These are phyloP conservation scores for Talaromyces sp. DNA, from an alignment of 2,329 filamentous ascomycete species.

Conservation along the genomic window DNA sequence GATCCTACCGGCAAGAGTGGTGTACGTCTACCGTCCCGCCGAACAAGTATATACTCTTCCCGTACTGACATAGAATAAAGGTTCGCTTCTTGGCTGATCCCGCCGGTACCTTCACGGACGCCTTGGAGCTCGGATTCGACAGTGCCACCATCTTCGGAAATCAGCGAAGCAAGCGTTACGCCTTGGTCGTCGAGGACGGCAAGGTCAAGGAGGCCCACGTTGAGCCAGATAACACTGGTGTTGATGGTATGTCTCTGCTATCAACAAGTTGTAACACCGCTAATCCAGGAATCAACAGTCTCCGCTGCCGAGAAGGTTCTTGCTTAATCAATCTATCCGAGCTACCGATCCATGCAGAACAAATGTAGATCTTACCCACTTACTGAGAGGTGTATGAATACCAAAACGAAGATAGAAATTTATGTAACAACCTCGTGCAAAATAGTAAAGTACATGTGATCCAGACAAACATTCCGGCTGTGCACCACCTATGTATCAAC, in stretches of 20 bases:
- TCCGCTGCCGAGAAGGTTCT: conserved; percentile 50
- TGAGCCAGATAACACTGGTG: conserved; percentile 83
- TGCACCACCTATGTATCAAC: neutral
- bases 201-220: conserved; percentile 77
- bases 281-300: conserved; percentile 32
- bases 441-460: conserved; percentile 9
- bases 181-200: conserved; percentile 75
- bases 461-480: conserved; percentile 13
- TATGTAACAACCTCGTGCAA: neutral
- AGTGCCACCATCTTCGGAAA: conserved; percentile 75
- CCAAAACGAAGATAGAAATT: neutral
- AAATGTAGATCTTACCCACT: neutral
- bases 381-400: neutral
- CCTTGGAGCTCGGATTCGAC: conserved; percentile 79
- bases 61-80: conserved; percentile 42
- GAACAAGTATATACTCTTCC: neutral
- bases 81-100: conserved; percentile 88
- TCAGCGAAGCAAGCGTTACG: conserved; percentile 81
- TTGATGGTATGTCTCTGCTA: conserved; percentile 55
- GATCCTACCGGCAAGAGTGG: conserved; percentile 72
- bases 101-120: conserved; percentile 72
- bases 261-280: neutral
- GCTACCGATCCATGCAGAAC: neutral
- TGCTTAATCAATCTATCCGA: conserved; percentile 27
- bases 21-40: conserved; percentile 51